phyloP scores from a whole-genome alignment of 2,329 filamentous ascomycete species.

The Colletotrichum sp. region DNA sequence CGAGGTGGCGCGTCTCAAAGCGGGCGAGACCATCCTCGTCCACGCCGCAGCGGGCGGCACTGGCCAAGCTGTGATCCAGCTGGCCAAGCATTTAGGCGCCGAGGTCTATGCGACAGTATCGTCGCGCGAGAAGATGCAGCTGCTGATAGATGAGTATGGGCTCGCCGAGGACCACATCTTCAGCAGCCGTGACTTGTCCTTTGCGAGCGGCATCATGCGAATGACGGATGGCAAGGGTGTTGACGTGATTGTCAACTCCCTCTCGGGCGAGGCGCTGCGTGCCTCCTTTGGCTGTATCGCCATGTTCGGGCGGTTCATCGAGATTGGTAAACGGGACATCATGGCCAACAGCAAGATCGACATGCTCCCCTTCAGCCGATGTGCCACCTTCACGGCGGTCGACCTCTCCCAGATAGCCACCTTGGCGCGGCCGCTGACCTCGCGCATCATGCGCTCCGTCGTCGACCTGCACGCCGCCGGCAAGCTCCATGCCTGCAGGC shows the following conservation, averaged over 20 bases:
- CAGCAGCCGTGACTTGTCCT: slow-evolving; percentile 29
- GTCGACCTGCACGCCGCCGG: neutral
- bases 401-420: slow-evolving; percentile 29
- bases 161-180: slow-evolving; percentile 35
- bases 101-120: slow-evolving; percentile 38
- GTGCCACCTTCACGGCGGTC: slow-evolving; percentile 37
- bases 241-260: slow-evolving; percentile 38
- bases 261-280: slow-evolving; percentile 39
- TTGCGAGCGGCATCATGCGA: slow-evolving; percentile 28
- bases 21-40: slow-evolving; percentile 28
- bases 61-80: slow-evolving; percentile 28
- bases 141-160: slow-evolving; percentile 25
- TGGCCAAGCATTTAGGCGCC: slow-evolving; percentile 31
- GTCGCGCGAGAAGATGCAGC: slow-evolving; percentile 31
- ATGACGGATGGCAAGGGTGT: slow-evolving; percentile 30
- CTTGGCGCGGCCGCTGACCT: slow-evolving; percentile 16
- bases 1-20: slow-evolving; percentile 30
- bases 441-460: slow-evolving; percentile 12
- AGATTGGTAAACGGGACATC: slow-evolving; percentile 45
- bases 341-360: slow-evolving; percentile 43
- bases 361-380: slow-evolving; percentile 45
- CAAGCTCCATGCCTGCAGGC: slow-evolving; percentile 8
- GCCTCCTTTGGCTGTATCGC: slow-evolving; percentile 45
- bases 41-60: slow-evolving; percentile 31
- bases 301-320: slow-evolving; percentile 41